Evolutionary conservation across 108 stramenopile species (phyloP).

Genomic region (Skeletonema menzelii): DNA sequence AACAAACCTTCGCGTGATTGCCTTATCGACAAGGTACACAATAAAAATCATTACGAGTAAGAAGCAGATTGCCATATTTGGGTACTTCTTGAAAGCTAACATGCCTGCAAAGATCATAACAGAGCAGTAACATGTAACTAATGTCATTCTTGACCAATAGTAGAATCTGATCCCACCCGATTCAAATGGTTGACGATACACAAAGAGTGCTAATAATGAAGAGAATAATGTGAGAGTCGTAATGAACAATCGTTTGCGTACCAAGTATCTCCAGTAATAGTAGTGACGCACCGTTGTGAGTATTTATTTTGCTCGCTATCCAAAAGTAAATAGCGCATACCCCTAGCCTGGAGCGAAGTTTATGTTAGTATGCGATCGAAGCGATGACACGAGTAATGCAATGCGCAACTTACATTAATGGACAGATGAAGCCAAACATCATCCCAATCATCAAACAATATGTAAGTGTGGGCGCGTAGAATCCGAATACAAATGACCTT

Average conservation of each 20-base stretch:
- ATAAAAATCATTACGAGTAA: slow-evolving; percentile 26
- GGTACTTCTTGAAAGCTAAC: slow-evolving; percentile 21
- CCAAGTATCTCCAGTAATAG: background rate
- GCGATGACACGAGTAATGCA: background rate
- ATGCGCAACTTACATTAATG: slow-evolving; percentile 19
- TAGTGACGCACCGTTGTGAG: slow-evolving; percentile 41
- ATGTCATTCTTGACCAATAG: slow-evolving; percentile 50
- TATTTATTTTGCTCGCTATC: slow-evolving; percentile 55
- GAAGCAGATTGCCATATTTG: slow-evolving; percentile 17
- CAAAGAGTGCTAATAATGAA: slow-evolving; percentile 24
- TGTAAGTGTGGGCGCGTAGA: slow-evolving; percentile 2
- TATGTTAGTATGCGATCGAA: background rate
- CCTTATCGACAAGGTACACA: slow-evolving; percentile 23
- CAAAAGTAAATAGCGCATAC: slow-evolving; percentile 58
- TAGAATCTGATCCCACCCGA: slow-evolving; percentile 61
- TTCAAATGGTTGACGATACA: slow-evolving; percentile 55
- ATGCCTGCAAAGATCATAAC: slow-evolving; percentile 44
- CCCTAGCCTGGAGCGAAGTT: slow-evolving; percentile 16
- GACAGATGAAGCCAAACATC: slow-evolving; percentile 40
- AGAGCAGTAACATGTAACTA: slow-evolving; percentile 42
- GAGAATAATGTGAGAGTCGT: background rate
- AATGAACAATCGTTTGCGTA: background rate
- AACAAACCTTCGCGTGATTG: slow-evolving; percentile 30
- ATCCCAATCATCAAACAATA: slow-evolving; percentile 45
- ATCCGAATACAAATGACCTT: slow-evolving; percentile 36